Percentiles rank a stretch among this genome's conserved stretches.
These are phyloP conservation scores for Lithocarpus polystachyus DNA, from an alignment of 306 rosid genomes.

Conservation along the genomic window DNA sequence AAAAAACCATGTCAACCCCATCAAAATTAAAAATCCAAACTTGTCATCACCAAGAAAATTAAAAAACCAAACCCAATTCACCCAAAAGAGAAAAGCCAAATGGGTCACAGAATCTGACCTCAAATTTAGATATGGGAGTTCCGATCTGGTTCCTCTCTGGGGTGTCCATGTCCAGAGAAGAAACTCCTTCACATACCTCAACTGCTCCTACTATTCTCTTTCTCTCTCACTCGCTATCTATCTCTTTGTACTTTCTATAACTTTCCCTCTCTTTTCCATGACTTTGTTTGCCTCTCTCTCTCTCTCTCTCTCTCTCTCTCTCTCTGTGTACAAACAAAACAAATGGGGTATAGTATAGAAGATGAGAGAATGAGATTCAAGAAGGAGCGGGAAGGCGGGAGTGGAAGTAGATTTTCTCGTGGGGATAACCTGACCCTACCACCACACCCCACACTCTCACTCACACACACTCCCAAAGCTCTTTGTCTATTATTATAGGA, in stretches of 20 bases:
- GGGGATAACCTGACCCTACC: slow-evolving; percentile 59
- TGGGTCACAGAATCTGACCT: slow-evolving; percentile 39
- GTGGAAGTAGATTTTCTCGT: slow-evolving; percentile 41
- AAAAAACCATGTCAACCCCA: not conserved
- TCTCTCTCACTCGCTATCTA: slow-evolving; percentile 17
- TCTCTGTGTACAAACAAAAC: not conserved
- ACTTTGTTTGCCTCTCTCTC: slow-evolving; percentile 1
- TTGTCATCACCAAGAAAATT: not conserved
- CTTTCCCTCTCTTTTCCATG: not conserved
- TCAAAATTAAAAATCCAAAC: not conserved
- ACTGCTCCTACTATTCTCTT: not conserved
- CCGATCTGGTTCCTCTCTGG: slow-evolving; percentile 83
- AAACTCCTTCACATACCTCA: slow-evolving; percentile 23
- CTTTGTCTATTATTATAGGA: not conserved
- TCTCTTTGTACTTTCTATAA: slow-evolving; percentile 7
- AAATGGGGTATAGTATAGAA: slow-evolving; percentile 17
- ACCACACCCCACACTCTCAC: slow-evolving; percentile 24
- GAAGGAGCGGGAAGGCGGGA: slow-evolving; percentile 62
- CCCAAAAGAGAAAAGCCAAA: not conserved
- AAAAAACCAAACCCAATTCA: slow-evolving; percentile 7
- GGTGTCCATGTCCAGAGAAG: slow-evolving; percentile 65
- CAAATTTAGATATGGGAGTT: slow-evolving; percentile 49
- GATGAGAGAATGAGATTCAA: slow-evolving; percentile 38
- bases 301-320: too few species aligned
- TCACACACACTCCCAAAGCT: slow-evolving; percentile 28